A percentile compares a stretch with the other conserved stretches of the same genome.
Conservation (phyloP, 2,329 filamentous ascomycete species). For the Clarireedia hainanense region DNA sequence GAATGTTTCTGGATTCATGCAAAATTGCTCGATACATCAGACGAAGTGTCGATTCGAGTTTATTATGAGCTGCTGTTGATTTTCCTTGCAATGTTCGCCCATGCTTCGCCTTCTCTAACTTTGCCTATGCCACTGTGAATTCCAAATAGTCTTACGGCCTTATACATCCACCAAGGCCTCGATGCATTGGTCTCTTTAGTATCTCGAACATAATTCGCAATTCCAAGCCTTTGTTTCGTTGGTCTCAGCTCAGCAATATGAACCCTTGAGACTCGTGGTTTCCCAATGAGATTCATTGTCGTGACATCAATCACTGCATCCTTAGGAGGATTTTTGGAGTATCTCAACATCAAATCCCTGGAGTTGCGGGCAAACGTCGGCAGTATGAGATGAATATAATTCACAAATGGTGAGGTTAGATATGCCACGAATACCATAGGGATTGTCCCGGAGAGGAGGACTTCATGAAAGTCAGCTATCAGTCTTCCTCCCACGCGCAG, state of each 20-base stretch:
- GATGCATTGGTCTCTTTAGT: constrained; percentile 16
- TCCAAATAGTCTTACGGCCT: constrained; percentile 22
- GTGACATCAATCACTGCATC: constrained; percentile 33
- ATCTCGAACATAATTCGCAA: constrained; percentile 27
- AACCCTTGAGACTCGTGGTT: constrained; percentile 27
- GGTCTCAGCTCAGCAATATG: constrained; percentile 23
- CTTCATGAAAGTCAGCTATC: constrained; percentile 31
- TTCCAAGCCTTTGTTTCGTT: constrained; percentile 21
- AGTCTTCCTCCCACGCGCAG: no score
- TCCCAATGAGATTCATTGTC: constrained; percentile 34
- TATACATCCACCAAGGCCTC: constrained; percentile 26
- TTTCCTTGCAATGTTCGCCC: constrained; percentile 22
- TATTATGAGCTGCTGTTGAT: not conserved
- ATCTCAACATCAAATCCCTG: constrained; percentile 43
- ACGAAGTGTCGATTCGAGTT: no score
- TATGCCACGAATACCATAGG: constrained; percentile 59
- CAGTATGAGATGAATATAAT: constrained; percentile 61
- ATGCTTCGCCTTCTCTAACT: constrained; percentile 20
- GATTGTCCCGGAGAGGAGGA: constrained; percentile 50
- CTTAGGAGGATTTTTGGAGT: constrained; percentile 41
- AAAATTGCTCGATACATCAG: no score
- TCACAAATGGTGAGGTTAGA: constrained; percentile 62
- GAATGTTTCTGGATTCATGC: no score
- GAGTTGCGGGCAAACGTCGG: constrained; percentile 58
- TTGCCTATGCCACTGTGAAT: constrained; percentile 21